These are phyloP conservation scores for Blastocystis sp. DNA, from an alignment of 352 stramenopile species.

Conservation along the genomic window DNA sequence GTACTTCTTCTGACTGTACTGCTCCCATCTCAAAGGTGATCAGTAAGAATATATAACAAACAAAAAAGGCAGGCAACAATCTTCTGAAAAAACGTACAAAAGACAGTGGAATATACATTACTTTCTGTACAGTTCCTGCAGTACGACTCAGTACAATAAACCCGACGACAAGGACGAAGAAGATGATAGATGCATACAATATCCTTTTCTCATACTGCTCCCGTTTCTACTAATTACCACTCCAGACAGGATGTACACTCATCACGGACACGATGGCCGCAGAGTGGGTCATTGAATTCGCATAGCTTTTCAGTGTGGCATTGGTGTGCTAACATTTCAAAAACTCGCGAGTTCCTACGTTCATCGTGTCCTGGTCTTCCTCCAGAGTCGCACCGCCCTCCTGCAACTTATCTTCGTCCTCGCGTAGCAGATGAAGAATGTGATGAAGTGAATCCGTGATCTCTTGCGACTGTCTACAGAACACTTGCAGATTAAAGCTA, in stretches of 20 bases:
- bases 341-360: background rate
- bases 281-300: background rate
- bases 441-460: background rate
- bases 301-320: background rate
- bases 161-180: constrained; percentile 64
- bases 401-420: constrained; percentile 2
- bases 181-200: background rate
- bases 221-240: background rate
- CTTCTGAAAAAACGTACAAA: constrained; percentile 13
- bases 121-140: constrained; percentile 69
- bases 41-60: background rate
- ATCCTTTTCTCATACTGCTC: background rate
- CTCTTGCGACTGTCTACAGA: background rate
- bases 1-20: background rate
- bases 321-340: constrained; percentile 12
- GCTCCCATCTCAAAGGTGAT: background rate
- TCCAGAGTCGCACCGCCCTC: background rate
- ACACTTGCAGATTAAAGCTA: background rate
- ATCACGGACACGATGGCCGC: background rate
- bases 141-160: constrained; percentile 71
- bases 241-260: background rate
- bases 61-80: background rate
- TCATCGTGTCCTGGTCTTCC: background rate
- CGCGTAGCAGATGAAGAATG: background rate
- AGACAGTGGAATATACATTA: constrained; percentile 55